A percentile compares a stretch with the other conserved stretches of the same genome.
Evolutionary conservation across 2,329 filamentous ascomycete species (phyloP).

Genomic region (Diaporthe helianthi): DNA sequence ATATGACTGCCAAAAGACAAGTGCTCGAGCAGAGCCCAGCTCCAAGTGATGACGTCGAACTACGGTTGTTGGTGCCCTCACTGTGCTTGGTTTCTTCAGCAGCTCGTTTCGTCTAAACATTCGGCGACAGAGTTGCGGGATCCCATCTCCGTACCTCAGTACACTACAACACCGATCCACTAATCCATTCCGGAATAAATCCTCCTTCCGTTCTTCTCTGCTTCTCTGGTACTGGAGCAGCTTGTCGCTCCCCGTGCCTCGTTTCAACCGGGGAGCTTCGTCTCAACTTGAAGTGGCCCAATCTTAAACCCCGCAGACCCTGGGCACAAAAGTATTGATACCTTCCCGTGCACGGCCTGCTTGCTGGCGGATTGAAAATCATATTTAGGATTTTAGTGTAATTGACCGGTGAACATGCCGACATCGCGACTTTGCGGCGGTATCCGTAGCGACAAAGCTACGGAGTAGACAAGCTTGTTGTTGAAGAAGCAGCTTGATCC

Average conservation of each 20-base stretch:
- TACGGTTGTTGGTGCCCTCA: constrained; percentile 11
- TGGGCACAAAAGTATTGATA: constrained; percentile 18
- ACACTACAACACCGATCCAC: constrained; percentile 18
- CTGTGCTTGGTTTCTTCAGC: constrained; percentile 6
- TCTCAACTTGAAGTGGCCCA: constrained; percentile 32
- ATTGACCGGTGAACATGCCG: constrained; percentile 19
- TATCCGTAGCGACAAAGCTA: constrained; percentile 3
- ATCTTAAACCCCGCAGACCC: constrained; percentile 25
- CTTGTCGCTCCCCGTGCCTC: constrained; percentile 18
- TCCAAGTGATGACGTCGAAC: constrained; percentile 11
- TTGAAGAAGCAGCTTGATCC: neutral
- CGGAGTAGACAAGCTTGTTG: constrained; percentile 1
- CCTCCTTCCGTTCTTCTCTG: constrained; percentile 20
- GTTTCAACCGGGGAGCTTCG: constrained; percentile 33
- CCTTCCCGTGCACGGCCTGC: constrained; percentile 10
- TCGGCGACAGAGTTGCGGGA: constrained; percentile 19
- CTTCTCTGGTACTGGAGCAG: constrained; percentile 30
- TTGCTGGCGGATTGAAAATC: constrained; percentile 9
- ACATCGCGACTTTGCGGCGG: neutral
- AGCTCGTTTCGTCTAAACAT: constrained; percentile 33
- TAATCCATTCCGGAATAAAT: constrained; percentile 23
- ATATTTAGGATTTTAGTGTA: constrained; percentile 12
- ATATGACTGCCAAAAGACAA: neutral
- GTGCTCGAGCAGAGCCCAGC: neutral
- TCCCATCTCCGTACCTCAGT: constrained; percentile 1